phyloP scores from a whole-genome alignment of 2,329 filamentous ascomycete species.

The Tolypocladium tundrense region DNA sequence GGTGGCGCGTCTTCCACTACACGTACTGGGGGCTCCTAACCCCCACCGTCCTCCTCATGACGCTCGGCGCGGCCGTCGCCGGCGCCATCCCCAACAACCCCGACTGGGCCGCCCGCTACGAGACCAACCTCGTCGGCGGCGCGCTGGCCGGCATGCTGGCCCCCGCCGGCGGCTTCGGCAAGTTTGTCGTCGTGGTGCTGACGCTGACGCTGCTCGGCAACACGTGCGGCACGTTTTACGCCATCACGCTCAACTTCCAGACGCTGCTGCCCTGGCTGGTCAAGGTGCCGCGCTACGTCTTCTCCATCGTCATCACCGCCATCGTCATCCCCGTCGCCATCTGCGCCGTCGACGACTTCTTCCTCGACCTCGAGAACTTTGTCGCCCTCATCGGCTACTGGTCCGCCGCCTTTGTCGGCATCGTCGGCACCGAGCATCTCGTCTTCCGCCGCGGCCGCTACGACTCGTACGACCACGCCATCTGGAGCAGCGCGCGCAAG shows the following conservation, averaged over 20 bases:
- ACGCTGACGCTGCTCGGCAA: constrained; percentile 49
- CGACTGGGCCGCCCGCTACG: constrained; percentile 43
- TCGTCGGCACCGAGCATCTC: constrained; percentile 37
- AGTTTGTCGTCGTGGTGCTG: constrained; percentile 50
- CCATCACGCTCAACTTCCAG: constrained; percentile 55
- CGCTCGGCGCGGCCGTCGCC: constrained; percentile 53
- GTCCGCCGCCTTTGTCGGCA: constrained; percentile 43
- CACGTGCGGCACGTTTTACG: constrained; percentile 49
- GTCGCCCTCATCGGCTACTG: constrained; percentile 48
- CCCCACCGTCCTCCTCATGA: constrained; percentile 50
- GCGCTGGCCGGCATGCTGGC: constrained; percentile 49
- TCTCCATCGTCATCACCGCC: constrained; percentile 45
- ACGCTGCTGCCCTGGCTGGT: constrained; percentile 47
- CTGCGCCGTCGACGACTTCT: constrained; percentile 44
- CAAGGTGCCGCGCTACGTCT: constrained; percentile 45
- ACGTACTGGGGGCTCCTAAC: constrained; percentile 44
- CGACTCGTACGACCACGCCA: constrained; percentile 32
- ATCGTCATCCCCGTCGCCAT: constrained; percentile 51
- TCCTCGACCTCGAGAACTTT: constrained; percentile 46
- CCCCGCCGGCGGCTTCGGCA: constrained; percentile 48
- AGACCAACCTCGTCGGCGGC: constrained; percentile 43
- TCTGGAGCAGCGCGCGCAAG: constrained; percentile 34
- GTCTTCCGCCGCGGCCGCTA: constrained; percentile 35
- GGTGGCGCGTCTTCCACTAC: constrained; percentile 40
- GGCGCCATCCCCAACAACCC: constrained; percentile 45